Evolutionary conservation across 169 alveolate species (phyloP).

Genomic region (Toxoplasma gondii): DNA sequence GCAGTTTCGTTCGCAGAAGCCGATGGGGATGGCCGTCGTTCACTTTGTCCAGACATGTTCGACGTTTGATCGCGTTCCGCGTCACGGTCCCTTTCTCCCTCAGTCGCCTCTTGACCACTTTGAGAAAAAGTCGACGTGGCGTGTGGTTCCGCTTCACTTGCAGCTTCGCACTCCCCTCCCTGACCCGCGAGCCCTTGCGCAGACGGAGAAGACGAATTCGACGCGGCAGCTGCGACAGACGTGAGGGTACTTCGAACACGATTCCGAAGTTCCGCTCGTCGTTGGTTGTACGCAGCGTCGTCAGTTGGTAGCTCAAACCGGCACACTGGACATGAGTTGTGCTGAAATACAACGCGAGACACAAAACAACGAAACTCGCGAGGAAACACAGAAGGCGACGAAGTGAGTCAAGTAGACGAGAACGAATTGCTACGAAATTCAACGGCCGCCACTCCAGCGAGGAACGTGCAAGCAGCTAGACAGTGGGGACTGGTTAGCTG

Average conservation of each 20-base stretch:
- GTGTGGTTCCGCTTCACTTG: neutral
- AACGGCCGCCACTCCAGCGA: no score
- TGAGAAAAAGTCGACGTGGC: neutral
- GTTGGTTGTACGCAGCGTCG: slow-evolving; percentile 88
- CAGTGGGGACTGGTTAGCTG: no score
- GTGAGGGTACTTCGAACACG: neutral
- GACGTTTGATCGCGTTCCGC: no score
- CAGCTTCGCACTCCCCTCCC: neutral
- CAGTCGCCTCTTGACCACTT: no score
- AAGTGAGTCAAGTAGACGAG: neutral
- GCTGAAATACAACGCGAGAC: slow-evolving; percentile 46
- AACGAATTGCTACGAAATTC: neutral
- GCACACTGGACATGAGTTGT: slow-evolving; percentile 96
- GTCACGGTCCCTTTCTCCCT: no score
- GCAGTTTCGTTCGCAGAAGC: neutral
- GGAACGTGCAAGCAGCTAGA: no score
- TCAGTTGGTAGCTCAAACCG: slow-evolving; percentile 95
- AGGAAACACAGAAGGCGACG: neutral
- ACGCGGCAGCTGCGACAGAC: neutral
- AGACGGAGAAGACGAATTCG: neutral
- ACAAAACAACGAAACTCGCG: neutral
- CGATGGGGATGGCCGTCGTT: neutral
- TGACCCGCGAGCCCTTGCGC: neutral
- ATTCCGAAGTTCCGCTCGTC: neutral
- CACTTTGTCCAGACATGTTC: no score